These are phyloP conservation scores for Fibroporia radiculosa DNA, from an alignment of 768 basidiomycete genomes.

Conservation along the genomic window DNA sequence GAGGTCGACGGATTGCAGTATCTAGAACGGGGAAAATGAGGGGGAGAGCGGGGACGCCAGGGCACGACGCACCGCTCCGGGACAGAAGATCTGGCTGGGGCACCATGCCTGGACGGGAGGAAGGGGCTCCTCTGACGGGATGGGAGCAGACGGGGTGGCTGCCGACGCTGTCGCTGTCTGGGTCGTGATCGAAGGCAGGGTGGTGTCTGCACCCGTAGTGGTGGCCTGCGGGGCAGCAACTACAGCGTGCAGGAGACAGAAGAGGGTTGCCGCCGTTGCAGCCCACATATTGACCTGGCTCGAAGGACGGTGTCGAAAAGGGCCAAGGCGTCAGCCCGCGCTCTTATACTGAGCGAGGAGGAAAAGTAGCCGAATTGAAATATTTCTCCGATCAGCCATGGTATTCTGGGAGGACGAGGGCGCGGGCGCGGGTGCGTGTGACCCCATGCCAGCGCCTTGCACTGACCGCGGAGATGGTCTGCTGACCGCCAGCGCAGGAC, in stretches of 20 bases:
- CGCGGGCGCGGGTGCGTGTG: too few relatives aligned
- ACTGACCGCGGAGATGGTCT: too few relatives aligned
- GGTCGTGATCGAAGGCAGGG: conserved; percentile 32
- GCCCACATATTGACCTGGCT: neutral
- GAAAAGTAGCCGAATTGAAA: too few relatives aligned
- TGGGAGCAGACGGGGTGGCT: conserved; percentile 41
- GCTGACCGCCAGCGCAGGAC: too few relatives aligned
- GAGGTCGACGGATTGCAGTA: conserved; percentile 81
- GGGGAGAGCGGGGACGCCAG: neutral
- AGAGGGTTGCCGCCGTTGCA: neutral
- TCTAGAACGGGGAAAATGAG: conserved; percentile 33
- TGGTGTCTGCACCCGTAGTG: conserved; percentile 5
- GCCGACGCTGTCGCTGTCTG: conserved; percentile 61
- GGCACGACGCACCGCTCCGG: conserved; percentile 51
- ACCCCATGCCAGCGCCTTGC: too few relatives aligned
- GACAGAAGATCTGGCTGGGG: conserved; percentile 69
- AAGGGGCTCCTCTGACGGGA: conserved; percentile 58
- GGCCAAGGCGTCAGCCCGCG: too few relatives aligned
- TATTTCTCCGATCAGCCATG: too few relatives aligned
- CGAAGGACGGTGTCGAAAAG: too few relatives aligned
- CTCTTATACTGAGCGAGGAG: too few relatives aligned
- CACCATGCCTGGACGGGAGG: conserved; percentile 77
- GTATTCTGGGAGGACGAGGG: too few relatives aligned
- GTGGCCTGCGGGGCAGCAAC: neutral
- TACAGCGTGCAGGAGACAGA: neutral